phyloP scores from a whole-genome alignment of 2,329 filamentous ascomycete species.

The Fonsecaea monophora region DNA sequence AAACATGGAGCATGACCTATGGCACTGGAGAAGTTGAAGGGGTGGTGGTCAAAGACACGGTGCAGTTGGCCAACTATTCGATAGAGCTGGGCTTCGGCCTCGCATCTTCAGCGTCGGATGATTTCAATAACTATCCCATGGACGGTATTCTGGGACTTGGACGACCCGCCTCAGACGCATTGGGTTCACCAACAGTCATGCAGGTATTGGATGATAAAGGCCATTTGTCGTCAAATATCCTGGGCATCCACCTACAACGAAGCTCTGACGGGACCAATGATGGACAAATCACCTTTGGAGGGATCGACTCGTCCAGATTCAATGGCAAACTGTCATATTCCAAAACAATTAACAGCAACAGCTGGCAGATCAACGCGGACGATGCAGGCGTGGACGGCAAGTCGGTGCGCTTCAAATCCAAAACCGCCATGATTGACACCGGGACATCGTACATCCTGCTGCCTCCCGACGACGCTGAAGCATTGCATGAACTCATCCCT shows the following conservation, averaged over 20 bases:
- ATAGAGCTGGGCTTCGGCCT: constrained; percentile 74
- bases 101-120: constrained; percentile 71
- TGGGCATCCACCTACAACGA: constrained; percentile 74
- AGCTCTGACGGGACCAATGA: constrained; percentile 69
- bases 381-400: constrained; percentile 69
- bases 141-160: constrained; percentile 86
- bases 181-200: constrained; percentile 69
- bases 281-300: constrained; percentile 80
- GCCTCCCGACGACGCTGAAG: constrained; percentile 69
- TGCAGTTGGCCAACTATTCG: constrained; percentile 70
- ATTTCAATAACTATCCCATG: constrained; percentile 80
- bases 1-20: constrained; percentile 72
- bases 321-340: constrained; percentile 73
- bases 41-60: constrained; percentile 67
- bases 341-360: constrained; percentile 55
- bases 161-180: constrained; percentile 61
- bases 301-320: constrained; percentile 70
- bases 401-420: constrained; percentile 60
- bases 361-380: constrained; percentile 75
- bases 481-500: constrained; percentile 72
- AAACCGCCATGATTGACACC: constrained; percentile 78
- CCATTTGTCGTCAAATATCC: constrained; percentile 68
- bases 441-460: constrained; percentile 82
- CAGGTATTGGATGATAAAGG: constrained; percentile 64
- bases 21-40: constrained; percentile 78